phyloP scores from a whole-genome alignment of 306 rosid genomes.

The Morella rubra region DNA sequence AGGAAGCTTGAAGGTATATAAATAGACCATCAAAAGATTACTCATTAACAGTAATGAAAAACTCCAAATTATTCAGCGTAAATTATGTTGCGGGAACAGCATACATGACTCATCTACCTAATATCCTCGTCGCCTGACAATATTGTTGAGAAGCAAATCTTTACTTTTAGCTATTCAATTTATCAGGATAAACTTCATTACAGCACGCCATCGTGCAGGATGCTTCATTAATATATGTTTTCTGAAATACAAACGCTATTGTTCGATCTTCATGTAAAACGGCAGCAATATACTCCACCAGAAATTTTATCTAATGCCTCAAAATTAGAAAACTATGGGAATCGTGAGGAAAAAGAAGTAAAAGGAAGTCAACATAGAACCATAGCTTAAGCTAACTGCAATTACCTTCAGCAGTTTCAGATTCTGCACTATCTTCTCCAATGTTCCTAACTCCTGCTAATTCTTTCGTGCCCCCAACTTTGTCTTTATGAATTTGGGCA shows the following conservation, averaged over 20 bases:
- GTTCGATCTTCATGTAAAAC: neutral
- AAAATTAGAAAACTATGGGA: neutral
- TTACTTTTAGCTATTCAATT: neutral
- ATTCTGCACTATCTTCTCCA: conserved; percentile 43
- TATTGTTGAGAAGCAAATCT: neutral
- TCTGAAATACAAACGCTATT: neutral
- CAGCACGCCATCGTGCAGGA: neutral
- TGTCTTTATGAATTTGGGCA: conserved; percentile 75
- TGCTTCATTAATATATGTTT: neutral
- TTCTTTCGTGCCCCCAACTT: conserved; percentile 45
- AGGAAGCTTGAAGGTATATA: neutral
- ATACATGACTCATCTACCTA: neutral
- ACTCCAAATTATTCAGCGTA: neutral
- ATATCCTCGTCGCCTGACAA: neutral
- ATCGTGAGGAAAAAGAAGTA: conserved; percentile 13
- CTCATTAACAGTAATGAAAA: neutral
- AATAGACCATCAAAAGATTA: neutral
- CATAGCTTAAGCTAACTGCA: conserved; percentile 16
- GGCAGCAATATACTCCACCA: neutral
- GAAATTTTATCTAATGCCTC: conserved; percentile 3
- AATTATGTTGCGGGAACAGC: neutral
- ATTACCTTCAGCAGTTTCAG: conserved; percentile 62
- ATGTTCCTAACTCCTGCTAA: conserved; percentile 29
- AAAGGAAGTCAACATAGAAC: neutral
- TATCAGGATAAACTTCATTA: neutral